Base-by-base conservation (phyloP, 306 rosid species). In the Styphnolobium japonicum region DNA sequence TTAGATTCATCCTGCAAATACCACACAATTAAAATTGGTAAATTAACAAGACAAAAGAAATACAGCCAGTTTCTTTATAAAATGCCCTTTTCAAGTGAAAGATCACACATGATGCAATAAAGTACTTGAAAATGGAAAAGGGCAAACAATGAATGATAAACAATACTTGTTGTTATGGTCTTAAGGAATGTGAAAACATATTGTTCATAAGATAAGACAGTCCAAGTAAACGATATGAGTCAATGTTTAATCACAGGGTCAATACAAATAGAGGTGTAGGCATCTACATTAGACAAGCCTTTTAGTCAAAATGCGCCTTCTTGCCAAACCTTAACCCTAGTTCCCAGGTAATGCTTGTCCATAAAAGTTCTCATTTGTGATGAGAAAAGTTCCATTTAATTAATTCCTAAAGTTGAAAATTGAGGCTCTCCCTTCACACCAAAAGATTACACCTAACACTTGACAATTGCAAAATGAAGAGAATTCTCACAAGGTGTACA, bases 1-100 rank as follows among this genome's bases (percentile, higher is more conserved):
- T 74, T 62, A 48, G 80, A 80, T 51, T 89, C 94, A 36, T 92
- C 93, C 97, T 93, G 88, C 67, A 80, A 67, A 76, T 43, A 81
- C 31, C 18, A 80, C 52, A 62, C 11, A 76, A 40, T 52, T 56
- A 65, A 76, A 33, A 66, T 62, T 42, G 42, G 49, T 29, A 71
- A 42, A 22, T 37, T 42, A 16, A 37, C 70, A n/a, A 58, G 27
- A 53, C 11, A 49, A 68, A 51, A 36, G 8, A 57, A 75, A 4
- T 37, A 21, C 11, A 27, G 19, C 42, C 46, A 74, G 10, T 58
- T 67, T 57, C 63, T 53, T 25, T 23, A 63, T 19, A 64, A 76
- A 64, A 63, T 15, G n/a, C 5, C 7, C n/a, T 7, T 8, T 31
- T 19, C 39, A 29, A 4, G 29, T 23, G 55, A 68, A 68, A 78